Percentiles rank a stretch among this genome's conserved stretches.
These are phyloP conservation scores for Phytophthora capsici DNA, from an alignment of 352 stramenopile species.

Conservation along the genomic window DNA sequence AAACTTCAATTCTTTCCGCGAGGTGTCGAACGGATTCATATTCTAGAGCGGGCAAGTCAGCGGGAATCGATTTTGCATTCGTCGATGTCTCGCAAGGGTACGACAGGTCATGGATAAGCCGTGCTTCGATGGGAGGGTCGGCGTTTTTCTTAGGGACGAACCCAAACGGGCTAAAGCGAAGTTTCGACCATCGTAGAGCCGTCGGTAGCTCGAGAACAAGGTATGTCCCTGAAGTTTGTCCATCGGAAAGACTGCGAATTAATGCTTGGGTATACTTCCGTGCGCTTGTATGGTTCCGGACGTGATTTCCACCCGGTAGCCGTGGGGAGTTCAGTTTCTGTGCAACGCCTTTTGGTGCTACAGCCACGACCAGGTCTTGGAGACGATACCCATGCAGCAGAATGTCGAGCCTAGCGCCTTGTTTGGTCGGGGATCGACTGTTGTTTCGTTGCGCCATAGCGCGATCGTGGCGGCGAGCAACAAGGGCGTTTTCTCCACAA, in stretches of 20 bases:
- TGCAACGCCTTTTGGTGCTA: not conserved
- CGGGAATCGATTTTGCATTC: not conserved
- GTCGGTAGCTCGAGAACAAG: not conserved
- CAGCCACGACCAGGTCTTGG: not conserved
- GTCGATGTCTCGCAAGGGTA: not conserved
- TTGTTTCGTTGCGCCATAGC: constrained; percentile 1
- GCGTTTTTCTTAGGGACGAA: constrained; percentile 17
- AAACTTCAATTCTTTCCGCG: constrained; percentile 5
- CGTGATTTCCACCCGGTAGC: too few species aligned
- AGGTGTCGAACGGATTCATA: constrained; percentile 5
- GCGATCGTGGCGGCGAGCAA: not conserved
- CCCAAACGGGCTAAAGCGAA: constrained; percentile 8
- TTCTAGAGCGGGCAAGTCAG: not conserved
- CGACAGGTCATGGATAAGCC: constrained; percentile 20
- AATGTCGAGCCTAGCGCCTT: constrained; percentile 3
- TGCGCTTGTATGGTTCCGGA: not conserved
- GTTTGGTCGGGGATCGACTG: not conserved
- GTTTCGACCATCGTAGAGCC: not conserved
- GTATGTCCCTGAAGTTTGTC: constrained; percentile 2
- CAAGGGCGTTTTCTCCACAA: not conserved
- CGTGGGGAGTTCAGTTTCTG: not conserved
- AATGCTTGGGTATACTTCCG: not conserved
- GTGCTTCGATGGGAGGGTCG: constrained; percentile 1
- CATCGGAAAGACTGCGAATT: constrained; percentile 1
- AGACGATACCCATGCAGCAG: constrained; percentile 2